These are phyloP conservation scores for Mycosarcoma maydis DNA, from an alignment of 1,284 basidiomycete genomes.

Conservation along the genomic window DNA sequence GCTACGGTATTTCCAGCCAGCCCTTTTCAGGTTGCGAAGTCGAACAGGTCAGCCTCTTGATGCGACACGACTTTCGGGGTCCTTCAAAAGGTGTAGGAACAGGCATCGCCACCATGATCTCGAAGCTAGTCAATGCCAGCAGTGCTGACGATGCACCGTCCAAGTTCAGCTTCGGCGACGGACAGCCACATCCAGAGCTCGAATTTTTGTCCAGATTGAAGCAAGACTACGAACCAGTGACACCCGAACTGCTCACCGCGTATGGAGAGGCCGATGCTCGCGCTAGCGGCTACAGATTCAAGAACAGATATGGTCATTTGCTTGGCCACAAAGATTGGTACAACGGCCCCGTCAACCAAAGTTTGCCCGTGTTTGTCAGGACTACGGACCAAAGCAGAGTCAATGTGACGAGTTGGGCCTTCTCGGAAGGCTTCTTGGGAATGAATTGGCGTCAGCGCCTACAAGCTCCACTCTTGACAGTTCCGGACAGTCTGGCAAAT, in stretches of 20 bases:
- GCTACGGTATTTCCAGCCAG: slow-evolving; percentile 9
- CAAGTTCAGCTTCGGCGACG: slow-evolving; percentile 13
- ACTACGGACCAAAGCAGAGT: slow-evolving; percentile 25
- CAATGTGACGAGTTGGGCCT: slow-evolving; percentile 18
- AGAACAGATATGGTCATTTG: slow-evolving; percentile 14
- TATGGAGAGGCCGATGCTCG: slow-evolving; percentile 20
- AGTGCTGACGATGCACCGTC: background rate
- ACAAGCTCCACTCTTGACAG: slow-evolving; percentile 10
- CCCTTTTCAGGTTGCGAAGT: slow-evolving; percentile 10
- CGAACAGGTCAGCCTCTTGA: slow-evolving; percentile 21
- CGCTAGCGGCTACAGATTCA: slow-evolving; percentile 15
- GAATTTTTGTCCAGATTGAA: slow-evolving; percentile 9
- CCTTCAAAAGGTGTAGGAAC: slow-evolving; percentile 20
- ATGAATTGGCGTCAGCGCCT: slow-evolving; percentile 17
- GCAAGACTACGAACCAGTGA: slow-evolving; percentile 14
- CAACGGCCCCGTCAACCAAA: slow-evolving; percentile 15
- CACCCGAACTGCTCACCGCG: slow-evolving; percentile 18
- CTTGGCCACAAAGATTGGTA: slow-evolving; percentile 17
- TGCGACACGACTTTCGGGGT: slow-evolving; percentile 30
- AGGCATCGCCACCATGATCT: slow-evolving; percentile 18
- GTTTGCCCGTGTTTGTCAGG: slow-evolving; percentile 16
- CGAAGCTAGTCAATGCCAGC: slow-evolving; percentile 20
- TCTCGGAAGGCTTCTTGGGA: slow-evolving; percentile 17
- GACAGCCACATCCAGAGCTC: slow-evolving; percentile 15
- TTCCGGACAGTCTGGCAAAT: slow-evolving; percentile 13